Base-by-base conservation (phyloP, 306 rosid genomes). In the Vachellia collinsii region DNA sequence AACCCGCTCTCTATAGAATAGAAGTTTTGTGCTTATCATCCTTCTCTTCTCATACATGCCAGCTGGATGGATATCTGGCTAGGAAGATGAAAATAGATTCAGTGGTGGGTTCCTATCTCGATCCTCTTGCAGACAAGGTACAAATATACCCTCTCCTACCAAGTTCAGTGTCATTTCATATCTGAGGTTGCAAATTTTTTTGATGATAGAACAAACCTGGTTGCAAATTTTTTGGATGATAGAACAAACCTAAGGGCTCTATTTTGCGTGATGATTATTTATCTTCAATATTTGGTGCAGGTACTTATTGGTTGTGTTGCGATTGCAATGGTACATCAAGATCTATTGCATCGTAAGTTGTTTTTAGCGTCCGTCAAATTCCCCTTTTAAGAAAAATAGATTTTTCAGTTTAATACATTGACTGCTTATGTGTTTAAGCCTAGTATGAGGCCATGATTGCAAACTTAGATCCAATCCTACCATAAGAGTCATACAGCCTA, bases 111-210 rank as follows among this genome's bases (percentile, higher is more conserved):
- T 95, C 98, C 39, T 95, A 95, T 82, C 96, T 95, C 74, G 99
- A 93, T 86, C 99, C 99, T 63, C 93, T 95, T 59, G 99, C 99
- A 63, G 99, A 95, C 80, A 95, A 95, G 98, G 99, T 90, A 77
- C 69, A 39, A 42, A 76, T 73, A 48, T 75, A 14, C 29, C 20
- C 64, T 25, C 22, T 66, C 36, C 62, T 63, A 79, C 56, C 43
- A 4, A 74, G 72, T 41, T 22, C 42, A 4, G 44, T 50, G 39
- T 23, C n/a, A 42, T 83, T 76, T 37, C 17, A 46, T 20, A 23
- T 68, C 58, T 67, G 61, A 34, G 70, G 13, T 83, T 77, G 63
- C 67, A 13, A 7, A 6, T 4, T 74, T 53, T 17, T 38, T 77
- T 50, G 8, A 20, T 78, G 37, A 77, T 72, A 8, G 11, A 64